Evolutionary conservation across 768 basidiomycete species (phyloP), one percentile per base, ranked within the genome.

Genomic region (Dendrothele bispora): DNA sequence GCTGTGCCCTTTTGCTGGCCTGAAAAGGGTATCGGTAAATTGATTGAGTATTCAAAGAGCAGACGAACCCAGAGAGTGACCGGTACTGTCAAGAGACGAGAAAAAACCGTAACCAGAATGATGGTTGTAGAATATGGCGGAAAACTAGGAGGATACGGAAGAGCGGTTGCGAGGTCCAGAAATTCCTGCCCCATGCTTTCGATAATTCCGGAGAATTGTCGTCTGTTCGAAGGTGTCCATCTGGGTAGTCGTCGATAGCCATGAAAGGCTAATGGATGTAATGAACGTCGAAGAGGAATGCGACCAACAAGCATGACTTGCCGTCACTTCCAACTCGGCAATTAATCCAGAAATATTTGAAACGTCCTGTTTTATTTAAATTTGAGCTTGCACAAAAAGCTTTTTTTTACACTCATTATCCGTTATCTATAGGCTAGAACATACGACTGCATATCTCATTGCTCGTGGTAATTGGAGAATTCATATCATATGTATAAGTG

Each of bases 111-210:
- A 46, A 82, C 72, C 3, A 90, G 59, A 43, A 91, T 83, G 49
- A 92, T 89, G 2, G 88, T 83, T 2, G 82, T 77, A 5, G 90
- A 79, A 65, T 91, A 91, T 0, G 82, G 66, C 0, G 90, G 88
- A 53, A 82, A 71, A 8, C 75, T 77, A 1, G 82, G 71, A 20
- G 90, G 87, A 54, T 80, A 70, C 2, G 89, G 89, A n/a, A 91
- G 68, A 3, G 86, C 87, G 29, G 80, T 60, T 20, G 89, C 84
- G 40, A 91, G 68, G 72, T 91, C 89, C 12, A 91, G 72, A 58
- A 91, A 90, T 8, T 80, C 83, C 58, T 89, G 74, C 28, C 77
- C 74, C 46, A 84, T 61, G 35, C 58, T 60, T 47, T 74, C 75
- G 27, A 78, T 60, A n/a, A n/a, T n/a, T n/a, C n/a, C n/a, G n/a